These are phyloP conservation scores for Triangularia verruculosa DNA, from an alignment of 2,329 filamentous ascomycete genomes.

Conservation along the genomic window DNA sequence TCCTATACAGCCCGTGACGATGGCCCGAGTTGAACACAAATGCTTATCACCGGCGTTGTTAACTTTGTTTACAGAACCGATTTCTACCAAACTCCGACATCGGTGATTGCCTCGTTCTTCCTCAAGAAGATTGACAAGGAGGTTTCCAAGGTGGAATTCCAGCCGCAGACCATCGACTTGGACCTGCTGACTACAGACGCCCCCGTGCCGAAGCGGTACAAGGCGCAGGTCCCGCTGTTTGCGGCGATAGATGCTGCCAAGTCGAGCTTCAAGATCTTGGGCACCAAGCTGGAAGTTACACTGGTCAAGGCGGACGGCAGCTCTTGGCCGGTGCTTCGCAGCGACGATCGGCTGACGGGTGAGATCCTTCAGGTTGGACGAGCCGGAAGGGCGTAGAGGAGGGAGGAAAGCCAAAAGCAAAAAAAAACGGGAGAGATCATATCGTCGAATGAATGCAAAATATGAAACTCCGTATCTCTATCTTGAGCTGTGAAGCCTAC, in stretches of 20 bases:
- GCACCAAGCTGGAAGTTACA: slow-evolving; percentile 82
- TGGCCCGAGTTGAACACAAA: slow-evolving; percentile 15
- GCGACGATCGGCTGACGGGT: slow-evolving; percentile 64
- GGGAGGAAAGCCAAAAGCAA: slow-evolving; percentile 7
- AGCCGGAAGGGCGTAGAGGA: slow-evolving; percentile 52
- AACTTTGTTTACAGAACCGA: slow-evolving; percentile 62
- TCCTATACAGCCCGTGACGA: slow-evolving; percentile 10
- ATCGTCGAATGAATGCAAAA: neutral
- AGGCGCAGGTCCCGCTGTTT: slow-evolving; percentile 70
- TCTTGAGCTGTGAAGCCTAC: too few species aligned
- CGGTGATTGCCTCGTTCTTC: slow-evolving; percentile 88
- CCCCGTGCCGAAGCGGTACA: slow-evolving; percentile 69
- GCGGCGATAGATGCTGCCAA: slow-evolving; percentile 71
- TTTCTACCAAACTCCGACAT: slow-evolving; percentile 87
- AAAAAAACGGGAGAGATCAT: neutral
- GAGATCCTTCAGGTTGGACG: slow-evolving; percentile 89
- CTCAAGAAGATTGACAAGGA: slow-evolving; percentile 95
- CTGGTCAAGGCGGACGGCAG: slow-evolving; percentile 69
- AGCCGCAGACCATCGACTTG: slow-evolving; percentile 60
- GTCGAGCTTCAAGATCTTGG: slow-evolving; percentile 76
- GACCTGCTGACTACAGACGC: slow-evolving; percentile 83
- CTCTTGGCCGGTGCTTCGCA: slow-evolving; percentile 82
- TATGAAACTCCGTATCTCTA: slow-evolving; percentile 1
- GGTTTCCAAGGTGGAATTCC: slow-evolving; percentile 69
- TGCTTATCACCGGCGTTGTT: slow-evolving; percentile 10